phyloP scores from a whole-genome alignment of 2,329 filamentous ascomycete species.

The Diplodia seriata region DNA sequence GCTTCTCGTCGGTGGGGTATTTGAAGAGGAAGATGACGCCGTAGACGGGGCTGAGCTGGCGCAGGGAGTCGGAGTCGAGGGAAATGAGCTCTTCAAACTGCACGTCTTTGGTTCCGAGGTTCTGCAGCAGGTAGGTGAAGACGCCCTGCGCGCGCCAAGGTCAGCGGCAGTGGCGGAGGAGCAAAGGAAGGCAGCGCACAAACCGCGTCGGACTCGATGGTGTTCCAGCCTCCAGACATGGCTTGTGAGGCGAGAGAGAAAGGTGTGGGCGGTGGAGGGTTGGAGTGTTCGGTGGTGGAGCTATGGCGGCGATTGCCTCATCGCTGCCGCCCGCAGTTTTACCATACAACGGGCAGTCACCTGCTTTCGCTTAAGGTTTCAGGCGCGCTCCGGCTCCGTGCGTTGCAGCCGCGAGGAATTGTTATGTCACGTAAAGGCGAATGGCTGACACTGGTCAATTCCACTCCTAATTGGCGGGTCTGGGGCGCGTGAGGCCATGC shows the following conservation, averaged over 20 bases:
- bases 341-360: slow-evolving; percentile 6
- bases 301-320: slow-evolving; percentile 29
- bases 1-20: slow-evolving; percentile 76
- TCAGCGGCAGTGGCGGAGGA: neutral
- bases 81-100: slow-evolving; percentile 97
- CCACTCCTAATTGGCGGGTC: neutral
- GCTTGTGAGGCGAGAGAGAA: slow-evolving; percentile 19
- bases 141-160: slow-evolving; percentile 69
- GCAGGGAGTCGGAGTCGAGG: slow-evolving; percentile 78
- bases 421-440: too few relatives aligned
- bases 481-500: neutral
- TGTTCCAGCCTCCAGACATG: slow-evolving; percentile 83
- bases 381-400: too few relatives aligned
- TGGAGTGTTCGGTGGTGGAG: slow-evolving; percentile 10
- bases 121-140: slow-evolving; percentile 94
- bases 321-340: slow-evolving; percentile 19
- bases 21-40: slow-evolving; percentile 99
- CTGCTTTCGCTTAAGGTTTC: too few relatives aligned
- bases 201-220: slow-evolving; percentile 96
- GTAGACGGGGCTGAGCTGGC: slow-evolving; percentile 75
- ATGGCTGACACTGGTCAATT: too few relatives aligned
- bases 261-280: neutral
- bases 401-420: too few relatives aligned
- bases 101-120: slow-evolving; percentile 87
- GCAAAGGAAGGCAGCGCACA: slow-evolving; percentile 43